Evolutionary conservation across 2,329 filamentous ascomycete species (phyloP), one percentile per base, ranked within the genome.

Genomic region (Metarhizium brunneum): DNA sequence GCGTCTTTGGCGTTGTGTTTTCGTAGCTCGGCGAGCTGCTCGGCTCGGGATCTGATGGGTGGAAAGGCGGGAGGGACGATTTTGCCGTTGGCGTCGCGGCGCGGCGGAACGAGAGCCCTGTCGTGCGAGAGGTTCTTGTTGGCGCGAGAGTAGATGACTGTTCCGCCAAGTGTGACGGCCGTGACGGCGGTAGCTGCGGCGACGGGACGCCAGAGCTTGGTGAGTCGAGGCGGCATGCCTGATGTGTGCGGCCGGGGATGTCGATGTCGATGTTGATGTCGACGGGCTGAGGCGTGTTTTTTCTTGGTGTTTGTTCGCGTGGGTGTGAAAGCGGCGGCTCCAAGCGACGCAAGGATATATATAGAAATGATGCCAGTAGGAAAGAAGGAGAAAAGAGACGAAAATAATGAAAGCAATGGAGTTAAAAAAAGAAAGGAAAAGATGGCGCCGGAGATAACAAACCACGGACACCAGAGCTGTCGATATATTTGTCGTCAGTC

Each of bases 21-120:
- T 10, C 70, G 66, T n/a, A 75, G 65, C 18, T 74, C 71, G 47
- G 70, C 69, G 29, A 75, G 68, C 63, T 74, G 72, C 29, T 73
- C 62, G 16, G 67, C 61, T 30, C 73, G 71, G 42, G 61, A 63
- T 60, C 66, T 71, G 60, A 66, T 49, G 53, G 64, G 56, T 45
- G 66, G 66, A 62, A 75, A 74, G 6, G 63, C 60, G 0, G 72
- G 73, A 2, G 71, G 68, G 1, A 71, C 61, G 58, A 75, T 73
- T 55, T 64, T 67, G 45, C 71, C 71, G 43, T 60, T 58, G 56
- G 54, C 55, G 56, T 74, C 73, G 49, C 71, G 70, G 61, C 66
- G 68, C 36, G 69, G 60, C 48, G 68, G 63, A 4, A 64, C 70
- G 42, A 71, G 58, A 18, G 72, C 63, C 60, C 62, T 64, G 54